Percentiles rank a stretch among this genome's conserved stretches.
Conservation (phyloP, 768 basidiomycete species). For the Arthromyces matolae region DNA sequence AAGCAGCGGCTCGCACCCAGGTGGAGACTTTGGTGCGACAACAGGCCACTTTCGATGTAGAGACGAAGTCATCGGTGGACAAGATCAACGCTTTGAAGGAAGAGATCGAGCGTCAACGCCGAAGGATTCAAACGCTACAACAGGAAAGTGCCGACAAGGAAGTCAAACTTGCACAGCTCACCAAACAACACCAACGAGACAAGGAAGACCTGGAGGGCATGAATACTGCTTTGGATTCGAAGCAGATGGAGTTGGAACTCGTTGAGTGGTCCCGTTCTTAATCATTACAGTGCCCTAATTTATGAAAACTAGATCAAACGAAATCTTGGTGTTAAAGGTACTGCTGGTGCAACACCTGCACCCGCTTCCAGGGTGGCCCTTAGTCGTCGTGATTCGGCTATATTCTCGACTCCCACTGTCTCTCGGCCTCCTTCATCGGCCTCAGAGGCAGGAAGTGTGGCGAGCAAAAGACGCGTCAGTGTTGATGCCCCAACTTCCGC, state of each 20-base stretch:
- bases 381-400: slow-evolving; percentile 51
- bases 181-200: slow-evolving; percentile 65
- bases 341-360: slow-evolving; percentile 55
- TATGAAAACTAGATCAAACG: slow-evolving; percentile 53
- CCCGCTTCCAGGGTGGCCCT: slow-evolving; percentile 34
- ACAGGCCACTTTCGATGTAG: slow-evolving; percentile 54
- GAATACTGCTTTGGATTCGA: slow-evolving; percentile 89
- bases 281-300: background rate
- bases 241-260: slow-evolving; percentile 91
- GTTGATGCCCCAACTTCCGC: slow-evolving; percentile 29
- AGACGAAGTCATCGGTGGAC: slow-evolving; percentile 45
- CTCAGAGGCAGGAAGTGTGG: slow-evolving; percentile 45
- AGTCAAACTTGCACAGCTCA: slow-evolving; percentile 69
- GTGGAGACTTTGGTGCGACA: slow-evolving; percentile 49
- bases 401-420: slow-evolving; percentile 51
- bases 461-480: slow-evolving; percentile 31
- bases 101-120: slow-evolving; percentile 57
- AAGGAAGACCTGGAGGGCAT: slow-evolving; percentile 80
- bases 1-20: slow-evolving; percentile 41
- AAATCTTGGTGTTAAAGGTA: slow-evolving; percentile 51
- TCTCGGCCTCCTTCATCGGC: slow-evolving; percentile 54
- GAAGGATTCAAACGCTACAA: slow-evolving; percentile 67
- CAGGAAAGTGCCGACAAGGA: slow-evolving; percentile 85
- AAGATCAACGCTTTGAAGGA: slow-evolving; percentile 46
- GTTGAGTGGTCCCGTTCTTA: slow-evolving; percentile 41